Evolutionary conservation across 345 rosid genomes (phyloP), one percentile per base, ranked within the genome.

Genomic region (Adansonia digitata): DNA sequence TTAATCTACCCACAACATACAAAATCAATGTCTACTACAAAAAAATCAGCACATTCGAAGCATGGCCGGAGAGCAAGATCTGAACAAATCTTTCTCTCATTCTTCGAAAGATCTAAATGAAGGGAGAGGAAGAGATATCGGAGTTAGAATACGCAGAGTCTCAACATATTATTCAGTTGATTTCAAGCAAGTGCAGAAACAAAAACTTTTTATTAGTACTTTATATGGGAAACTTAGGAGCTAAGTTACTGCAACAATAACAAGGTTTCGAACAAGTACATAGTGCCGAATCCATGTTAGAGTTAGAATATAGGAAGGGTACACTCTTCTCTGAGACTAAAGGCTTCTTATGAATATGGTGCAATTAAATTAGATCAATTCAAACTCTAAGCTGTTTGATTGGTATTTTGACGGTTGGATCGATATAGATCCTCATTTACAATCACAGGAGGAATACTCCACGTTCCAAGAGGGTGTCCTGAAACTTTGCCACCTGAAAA

Each of bases 391-490:
- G 34, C 34, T 35, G 39, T 74, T 15, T 52, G 72, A 45, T 74
- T 5, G 18, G 60, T 70, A 29, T 22, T 15, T 51, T 18, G 59
- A 20, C 73, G 46, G 24, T 71, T 83, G 18, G 82, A 71, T 55
- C 91, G 84, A 69, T 82, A 88, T 2, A 82, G 76, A 77, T 87
- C 92, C 80, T 91, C 97, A 11, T 93, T 85, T 24, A 79, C 84
- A 5, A 88, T 91, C 57, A 86, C 75, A 2, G 86, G 82, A 7
- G 97, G 93, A 72, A 91, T 88, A 46, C 76, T 90, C 98, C 96
- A 94, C 59, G 85, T 85, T 78, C 97, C 98, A n/a, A 89, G 81
- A 39, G 88, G 84, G 73, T 86, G 84, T 15, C 91, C 97, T 14
- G 79, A 82, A 9, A 77, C 43, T 46, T 79, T 94, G 68, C 98